Evolutionary conservation across 495 filamentous ascomycete species (phyloP).

Genomic region (Talaromyces trachyspermus): DNA sequence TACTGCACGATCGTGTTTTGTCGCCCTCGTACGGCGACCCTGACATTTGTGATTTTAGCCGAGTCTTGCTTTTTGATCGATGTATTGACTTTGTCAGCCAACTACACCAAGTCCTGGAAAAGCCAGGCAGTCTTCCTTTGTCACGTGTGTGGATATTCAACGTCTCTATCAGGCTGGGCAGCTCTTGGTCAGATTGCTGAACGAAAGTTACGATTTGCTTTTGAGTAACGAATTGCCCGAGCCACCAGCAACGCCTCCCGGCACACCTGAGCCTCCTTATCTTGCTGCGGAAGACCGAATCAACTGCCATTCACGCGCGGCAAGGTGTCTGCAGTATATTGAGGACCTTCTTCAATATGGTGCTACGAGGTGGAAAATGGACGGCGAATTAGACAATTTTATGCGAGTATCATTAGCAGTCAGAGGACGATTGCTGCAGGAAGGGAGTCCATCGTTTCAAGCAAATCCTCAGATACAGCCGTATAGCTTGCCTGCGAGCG

Average conservation of each 20-base stretch:
- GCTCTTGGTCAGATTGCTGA: slow-evolving; percentile 25
- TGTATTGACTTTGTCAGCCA: slow-evolving; percentile 57
- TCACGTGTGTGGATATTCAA: slow-evolving; percentile 35
- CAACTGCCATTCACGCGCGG: slow-evolving; percentile 28
- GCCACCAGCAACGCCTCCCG: slow-evolving; percentile 26
- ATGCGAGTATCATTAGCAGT: slow-evolving; percentile 17
- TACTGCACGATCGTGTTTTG: slow-evolving; percentile 81
- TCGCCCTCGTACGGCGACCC: slow-evolving; percentile 66
- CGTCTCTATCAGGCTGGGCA: slow-evolving; percentile 30
- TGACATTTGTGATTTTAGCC: slow-evolving; percentile 55
- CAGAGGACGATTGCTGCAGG: neutral
- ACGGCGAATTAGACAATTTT: slow-evolving; percentile 23
- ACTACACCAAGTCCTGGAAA: slow-evolving; percentile 32
- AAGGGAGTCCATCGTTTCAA: neutral
- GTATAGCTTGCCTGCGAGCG: too few relatives aligned
- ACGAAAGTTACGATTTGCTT: slow-evolving; percentile 27
- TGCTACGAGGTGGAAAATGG: slow-evolving; percentile 28
- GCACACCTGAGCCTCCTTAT: slow-evolving; percentile 29
- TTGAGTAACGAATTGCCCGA: slow-evolving; percentile 25
- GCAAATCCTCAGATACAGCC: neutral
- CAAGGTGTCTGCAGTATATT: slow-evolving; percentile 27
- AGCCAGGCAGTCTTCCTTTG: slow-evolving; percentile 21
- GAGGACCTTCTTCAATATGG: slow-evolving; percentile 27
- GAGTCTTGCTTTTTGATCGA: slow-evolving; percentile 73
- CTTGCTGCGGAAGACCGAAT: slow-evolving; percentile 30